phyloP scores from a whole-genome alignment of 2,329 filamentous ascomycete species.

The Karstenula rhodostoma region DNA sequence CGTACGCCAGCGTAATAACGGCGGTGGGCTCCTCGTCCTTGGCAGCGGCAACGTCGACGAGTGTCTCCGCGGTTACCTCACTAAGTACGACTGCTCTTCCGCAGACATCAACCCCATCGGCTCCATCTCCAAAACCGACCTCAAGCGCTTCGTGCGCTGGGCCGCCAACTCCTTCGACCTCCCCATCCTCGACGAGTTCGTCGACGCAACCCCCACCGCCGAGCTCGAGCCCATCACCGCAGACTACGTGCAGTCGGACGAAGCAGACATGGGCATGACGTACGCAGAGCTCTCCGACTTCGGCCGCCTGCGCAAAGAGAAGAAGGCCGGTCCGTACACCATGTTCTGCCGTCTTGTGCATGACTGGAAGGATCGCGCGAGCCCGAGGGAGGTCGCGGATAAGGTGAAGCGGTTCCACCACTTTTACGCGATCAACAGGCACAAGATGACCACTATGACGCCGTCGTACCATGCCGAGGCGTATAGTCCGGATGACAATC shows the following conservation, averaged over 20 bases:
- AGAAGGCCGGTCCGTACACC: slow-evolving; percentile 63
- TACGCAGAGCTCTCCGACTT: slow-evolving; percentile 63
- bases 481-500: slow-evolving; percentile 66
- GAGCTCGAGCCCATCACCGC: slow-evolving; percentile 70
- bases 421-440: slow-evolving; percentile 67
- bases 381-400: slow-evolving; percentile 55
- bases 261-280: slow-evolving; percentile 60
- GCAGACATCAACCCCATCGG: slow-evolving; percentile 67
- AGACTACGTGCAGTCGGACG: slow-evolving; percentile 66
- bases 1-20: slow-evolving; percentile 64
- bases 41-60: slow-evolving; percentile 69
- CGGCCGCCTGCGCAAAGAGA: slow-evolving; percentile 63
- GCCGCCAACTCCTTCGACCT: slow-evolving; percentile 61
- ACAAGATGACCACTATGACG: slow-evolving; percentile 61
- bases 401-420: slow-evolving; percentile 57
- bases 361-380: slow-evolving; percentile 55
- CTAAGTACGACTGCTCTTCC: slow-evolving; percentile 73
- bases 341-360: slow-evolving; percentile 63
- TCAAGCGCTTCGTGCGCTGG: slow-evolving; percentile 77
- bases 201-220: slow-evolving; percentile 59
- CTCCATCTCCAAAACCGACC: slow-evolving; percentile 69
- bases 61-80: slow-evolving; percentile 66
- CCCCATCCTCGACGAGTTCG: slow-evolving; percentile 71
- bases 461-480: slow-evolving; percentile 49
- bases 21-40: slow-evolving; percentile 69